A percentile compares a stretch with the other conserved stretches of the same genome.
phyloP scores from a whole-genome alignment of 495 filamentous ascomycete species.

The Lophiostoma macrostomum region DNA sequence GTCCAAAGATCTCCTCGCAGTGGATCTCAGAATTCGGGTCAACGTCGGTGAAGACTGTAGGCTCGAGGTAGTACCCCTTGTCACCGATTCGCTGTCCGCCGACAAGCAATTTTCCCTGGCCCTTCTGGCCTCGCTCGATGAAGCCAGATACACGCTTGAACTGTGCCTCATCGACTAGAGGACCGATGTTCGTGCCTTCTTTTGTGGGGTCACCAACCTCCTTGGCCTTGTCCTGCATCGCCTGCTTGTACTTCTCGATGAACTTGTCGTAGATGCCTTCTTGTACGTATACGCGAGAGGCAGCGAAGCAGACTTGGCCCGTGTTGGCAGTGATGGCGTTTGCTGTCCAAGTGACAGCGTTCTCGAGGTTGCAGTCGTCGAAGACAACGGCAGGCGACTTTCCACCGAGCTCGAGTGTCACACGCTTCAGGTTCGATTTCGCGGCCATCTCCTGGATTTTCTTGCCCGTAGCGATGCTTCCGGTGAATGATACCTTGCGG shows the following conservation, averaged over 20 bases:
- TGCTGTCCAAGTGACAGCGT: constrained; percentile 43
- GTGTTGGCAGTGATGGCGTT: constrained; percentile 50
- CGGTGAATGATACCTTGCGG: constrained; percentile 38
- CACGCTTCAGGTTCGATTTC: constrained; percentile 50
- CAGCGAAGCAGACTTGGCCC: constrained; percentile 55
- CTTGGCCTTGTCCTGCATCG: constrained; percentile 36
- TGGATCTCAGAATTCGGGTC: constrained; percentile 40
- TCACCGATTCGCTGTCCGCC: constrained; percentile 31
- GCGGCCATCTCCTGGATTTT: constrained; percentile 43
- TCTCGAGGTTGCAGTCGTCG: constrained; percentile 46
- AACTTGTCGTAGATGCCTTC: constrained; percentile 55
- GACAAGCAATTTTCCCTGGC: constrained; percentile 25
- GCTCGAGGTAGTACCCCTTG: constrained; percentile 47
- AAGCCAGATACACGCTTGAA: constrained; percentile 37
- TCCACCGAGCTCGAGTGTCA: constrained; percentile 48
- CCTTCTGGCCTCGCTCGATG: constrained; percentile 32
- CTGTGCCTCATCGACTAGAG: constrained; percentile 37
- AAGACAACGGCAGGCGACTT: constrained; percentile 49
- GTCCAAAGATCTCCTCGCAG: constrained; percentile 54
- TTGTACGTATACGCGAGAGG: constrained; percentile 54
- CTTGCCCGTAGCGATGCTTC: constrained; percentile 31
- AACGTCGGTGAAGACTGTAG: constrained; percentile 47
- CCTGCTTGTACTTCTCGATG: constrained; percentile 39
- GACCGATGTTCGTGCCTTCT: constrained; percentile 30
- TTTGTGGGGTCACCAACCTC: constrained; percentile 35